Evolutionary conservation across 1,284 basidiomycete species (phyloP), one percentile per base, ranked within the genome.

Genomic region (Neolentinus lepideus): DNA sequence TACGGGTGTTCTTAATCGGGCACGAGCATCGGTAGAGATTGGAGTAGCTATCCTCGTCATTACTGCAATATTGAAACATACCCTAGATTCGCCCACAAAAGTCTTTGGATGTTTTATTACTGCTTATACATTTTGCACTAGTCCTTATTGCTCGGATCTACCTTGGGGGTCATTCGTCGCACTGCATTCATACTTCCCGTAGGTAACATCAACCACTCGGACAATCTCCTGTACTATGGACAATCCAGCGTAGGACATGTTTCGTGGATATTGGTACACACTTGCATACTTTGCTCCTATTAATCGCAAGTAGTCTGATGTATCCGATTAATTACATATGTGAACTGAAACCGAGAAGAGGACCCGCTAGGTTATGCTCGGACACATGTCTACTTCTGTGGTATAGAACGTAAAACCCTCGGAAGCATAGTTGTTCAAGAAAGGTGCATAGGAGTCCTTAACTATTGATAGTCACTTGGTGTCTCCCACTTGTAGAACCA

Each of bases 401-500:
- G 38, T 43, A 43, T 43, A 43, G 12, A 31, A 12, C 29, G 29
- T 43, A 43, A 6, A 43, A 43, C 38, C 6, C n/a, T n/a, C 38
- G 19, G n/a, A 43, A 21, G 16, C 12, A 43, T 16, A n/a, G 6
- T 16, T n/a, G 38, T 16, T n/a, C 38, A 16, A 35, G 16, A 35
- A 43, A 21, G 12, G 6, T n/a, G 38, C 3, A 4, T 43, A 31
- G 6, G 6, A 31, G 38, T 21, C 38, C 38, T n/a, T n/a, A 16
- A 6, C n/a, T 16, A 6, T 3, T 9, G 38, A 43, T 25, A 25
- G 11, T 29, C 47, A 50, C 29, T 6, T n/a, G 9, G 25, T 8
- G 12, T 50, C 24, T 6, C 24, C 47, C 22, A 54, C 21, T 56
- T 88, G 71, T 64, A 90, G 63, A 33, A 76, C 84, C 58, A 95